A percentile compares a stretch with the other conserved stretches of the same genome.
phyloP scores from a whole-genome alignment of 108 stramenopile species.

The Bacterosira constricta region DNA sequence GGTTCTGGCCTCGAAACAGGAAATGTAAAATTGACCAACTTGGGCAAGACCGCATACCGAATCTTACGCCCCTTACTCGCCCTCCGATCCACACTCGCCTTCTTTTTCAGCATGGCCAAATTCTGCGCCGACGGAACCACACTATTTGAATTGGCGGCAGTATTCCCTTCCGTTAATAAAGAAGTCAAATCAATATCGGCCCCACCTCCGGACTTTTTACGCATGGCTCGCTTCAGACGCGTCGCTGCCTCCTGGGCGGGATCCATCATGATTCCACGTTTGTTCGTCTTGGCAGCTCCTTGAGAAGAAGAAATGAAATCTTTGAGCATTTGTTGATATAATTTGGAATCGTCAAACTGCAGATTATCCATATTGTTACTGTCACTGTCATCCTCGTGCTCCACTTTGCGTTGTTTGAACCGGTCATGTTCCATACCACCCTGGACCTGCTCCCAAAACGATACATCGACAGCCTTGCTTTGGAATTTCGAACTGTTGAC shows the following conservation, averaged over 20 bases:
- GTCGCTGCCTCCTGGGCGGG: slow-evolving; percentile 46
- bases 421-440: slow-evolving; percentile 39
- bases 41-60: slow-evolving; percentile 88
- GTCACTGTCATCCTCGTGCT: neutral
- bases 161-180: slow-evolving; percentile 1
- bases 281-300: neutral
- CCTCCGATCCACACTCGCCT: slow-evolving; percentile 91
- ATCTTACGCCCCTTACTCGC: slow-evolving; percentile 96
- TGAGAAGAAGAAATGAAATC: slow-evolving; percentile 64
- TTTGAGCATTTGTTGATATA: slow-evolving; percentile 93
- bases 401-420: slow-evolving; percentile 12
- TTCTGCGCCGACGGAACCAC: too few relatives aligned
- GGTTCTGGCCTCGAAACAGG: slow-evolving; percentile 69
- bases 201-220: slow-evolving; percentile 45
- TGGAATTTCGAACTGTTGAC: slow-evolving; percentile 46
- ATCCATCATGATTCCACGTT: slow-evolving; percentile 19
- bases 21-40: slow-evolving; percentile 94
- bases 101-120: too few relatives aligned
- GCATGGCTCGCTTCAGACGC: slow-evolving; percentile 42
- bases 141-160: too few relatives aligned
- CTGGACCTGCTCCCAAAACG: slow-evolving; percentile 63
- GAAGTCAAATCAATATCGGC: slow-evolving; percentile 31
- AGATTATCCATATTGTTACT: neutral
- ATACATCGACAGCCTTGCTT: slow-evolving; percentile 59
- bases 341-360: slow-evolving; percentile 85